Evolutionary conservation across 495 filamentous ascomycete species (phyloP).

Genomic region (Tuber borchii): DNA sequence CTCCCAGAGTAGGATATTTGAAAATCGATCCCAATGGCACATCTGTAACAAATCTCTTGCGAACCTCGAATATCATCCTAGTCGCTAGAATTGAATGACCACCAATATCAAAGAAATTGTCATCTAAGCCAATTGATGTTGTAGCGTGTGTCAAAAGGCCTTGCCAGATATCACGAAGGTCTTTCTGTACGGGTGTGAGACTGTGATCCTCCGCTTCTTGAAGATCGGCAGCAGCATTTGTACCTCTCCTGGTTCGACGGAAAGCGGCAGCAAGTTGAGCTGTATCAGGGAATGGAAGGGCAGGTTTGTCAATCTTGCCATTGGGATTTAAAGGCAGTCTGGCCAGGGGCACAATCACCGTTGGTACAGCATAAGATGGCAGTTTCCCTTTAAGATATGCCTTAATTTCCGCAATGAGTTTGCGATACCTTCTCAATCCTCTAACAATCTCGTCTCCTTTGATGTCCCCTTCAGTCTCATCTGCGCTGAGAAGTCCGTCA

Average conservation of each 20-base stretch:
- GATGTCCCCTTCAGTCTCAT: slow-evolving; percentile 43
- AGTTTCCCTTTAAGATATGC: slow-evolving; percentile 69
- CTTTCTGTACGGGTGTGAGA: slow-evolving; percentile 21
- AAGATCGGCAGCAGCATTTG: slow-evolving; percentile 25
- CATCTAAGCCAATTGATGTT: slow-evolving; percentile 57
- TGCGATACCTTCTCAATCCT: slow-evolving; percentile 57
- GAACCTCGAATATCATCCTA: slow-evolving; percentile 63
- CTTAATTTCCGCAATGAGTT: slow-evolving; percentile 66
- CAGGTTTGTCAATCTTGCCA: slow-evolving; percentile 87
- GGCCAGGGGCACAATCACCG: slow-evolving; percentile 68
- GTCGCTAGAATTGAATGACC: slow-evolving; percentile 85
- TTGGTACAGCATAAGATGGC: slow-evolving; percentile 74
- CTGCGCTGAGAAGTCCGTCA: slow-evolving; percentile 31
- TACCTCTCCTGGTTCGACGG: slow-evolving; percentile 29
- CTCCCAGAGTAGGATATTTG: slow-evolving; percentile 63
- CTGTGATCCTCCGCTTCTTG: slow-evolving; percentile 55
- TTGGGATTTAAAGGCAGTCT: slow-evolving; percentile 88
- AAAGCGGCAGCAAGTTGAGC: slow-evolving; percentile 51
- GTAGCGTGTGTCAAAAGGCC: slow-evolving; percentile 49
- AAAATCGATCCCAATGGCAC: slow-evolving; percentile 73
- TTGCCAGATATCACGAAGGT: slow-evolving; percentile 47
- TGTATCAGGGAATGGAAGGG: slow-evolving; percentile 82
- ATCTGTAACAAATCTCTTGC: slow-evolving; percentile 58
- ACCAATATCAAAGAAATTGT: slow-evolving; percentile 79
- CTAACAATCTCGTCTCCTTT: slow-evolving; percentile 53